Conservation (phyloP, 192 early-diverging fungal genomes). For the Backusella sp. region DNA sequence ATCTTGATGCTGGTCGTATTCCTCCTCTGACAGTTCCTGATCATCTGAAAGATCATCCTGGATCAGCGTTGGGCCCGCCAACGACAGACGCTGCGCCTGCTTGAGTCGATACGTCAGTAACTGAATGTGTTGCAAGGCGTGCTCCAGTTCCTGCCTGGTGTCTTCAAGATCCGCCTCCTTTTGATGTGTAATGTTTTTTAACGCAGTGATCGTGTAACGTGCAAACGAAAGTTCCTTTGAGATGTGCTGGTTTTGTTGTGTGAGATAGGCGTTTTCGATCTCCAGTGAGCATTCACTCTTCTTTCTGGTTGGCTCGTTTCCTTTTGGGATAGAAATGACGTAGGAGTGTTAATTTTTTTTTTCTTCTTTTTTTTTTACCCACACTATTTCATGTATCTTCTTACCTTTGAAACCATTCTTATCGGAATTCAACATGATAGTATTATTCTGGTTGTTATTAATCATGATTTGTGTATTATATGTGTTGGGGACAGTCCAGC, state of each 20-base stretch:
- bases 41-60: constrained; percentile 23
- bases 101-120: constrained; percentile 20
- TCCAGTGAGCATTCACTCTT: constrained; percentile 19
- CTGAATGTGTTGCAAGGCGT: constrained; percentile 30
- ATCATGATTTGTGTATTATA: neutral
- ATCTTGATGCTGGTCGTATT: constrained; percentile 3
- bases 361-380: neutral
- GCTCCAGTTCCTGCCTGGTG: constrained; percentile 35
- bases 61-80: constrained; percentile 10
- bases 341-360: neutral
- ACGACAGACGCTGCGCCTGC: neutral
- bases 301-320: neutral
- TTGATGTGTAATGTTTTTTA: constrained; percentile 32
- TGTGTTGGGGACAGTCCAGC: neutral
- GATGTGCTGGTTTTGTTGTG: constrained; percentile 31
- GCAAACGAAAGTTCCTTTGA: constrained; percentile 29
- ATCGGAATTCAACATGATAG: neutral
- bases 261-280: constrained; percentile 30
- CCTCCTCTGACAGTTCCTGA: constrained; percentile 29
- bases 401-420: neutral
- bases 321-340: neutral
- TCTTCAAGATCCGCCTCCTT: constrained; percentile 28
- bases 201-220: constrained; percentile 33
- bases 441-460: neutral
- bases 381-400: neutral